These are phyloP conservation scores for Tylopilus felleus DNA, from an alignment of 768 basidiomycete genomes.

Conservation along the genomic window DNA sequence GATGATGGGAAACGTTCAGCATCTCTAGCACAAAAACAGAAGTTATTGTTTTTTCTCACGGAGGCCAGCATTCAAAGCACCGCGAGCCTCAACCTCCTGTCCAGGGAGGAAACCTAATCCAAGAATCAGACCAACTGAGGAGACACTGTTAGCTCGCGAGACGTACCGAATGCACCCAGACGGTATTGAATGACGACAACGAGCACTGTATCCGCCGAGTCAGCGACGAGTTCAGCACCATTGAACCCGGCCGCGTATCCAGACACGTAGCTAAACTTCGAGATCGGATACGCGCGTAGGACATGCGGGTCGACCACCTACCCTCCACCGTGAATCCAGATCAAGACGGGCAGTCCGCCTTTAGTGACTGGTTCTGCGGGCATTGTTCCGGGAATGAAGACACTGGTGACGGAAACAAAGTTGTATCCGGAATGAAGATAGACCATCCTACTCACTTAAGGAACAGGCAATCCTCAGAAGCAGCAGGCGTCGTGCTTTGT, in stretches of 20 bases:
- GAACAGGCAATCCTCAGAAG: not conserved
- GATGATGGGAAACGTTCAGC: not conserved
- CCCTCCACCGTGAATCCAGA: conserved; percentile 10
- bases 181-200: conserved; percentile 12
- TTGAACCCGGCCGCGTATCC: not conserved
- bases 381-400: conserved; percentile 10
- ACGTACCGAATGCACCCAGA: conserved; percentile 4
- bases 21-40: not conserved
- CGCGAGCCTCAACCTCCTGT: not conserved
- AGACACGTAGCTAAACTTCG: not conserved
- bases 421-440: no score
- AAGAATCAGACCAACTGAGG: not conserved
- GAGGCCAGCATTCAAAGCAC: conserved; percentile 3
- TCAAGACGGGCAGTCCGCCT: conserved; percentile 3
- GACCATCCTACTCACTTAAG: not conserved
- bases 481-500: not conserved
- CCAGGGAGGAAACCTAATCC: conserved; percentile 1
- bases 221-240: conserved; percentile 1
- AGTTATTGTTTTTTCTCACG: not conserved
- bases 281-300: not conserved
- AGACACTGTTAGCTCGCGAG: not conserved
- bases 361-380: not conserved
- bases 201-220: not conserved
- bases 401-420: not conserved
- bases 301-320: not conserved